These are phyloP conservation scores for Chalara sp. DNA, from an alignment of 2,329 filamentous ascomycete genomes.

Conservation along the genomic window DNA sequence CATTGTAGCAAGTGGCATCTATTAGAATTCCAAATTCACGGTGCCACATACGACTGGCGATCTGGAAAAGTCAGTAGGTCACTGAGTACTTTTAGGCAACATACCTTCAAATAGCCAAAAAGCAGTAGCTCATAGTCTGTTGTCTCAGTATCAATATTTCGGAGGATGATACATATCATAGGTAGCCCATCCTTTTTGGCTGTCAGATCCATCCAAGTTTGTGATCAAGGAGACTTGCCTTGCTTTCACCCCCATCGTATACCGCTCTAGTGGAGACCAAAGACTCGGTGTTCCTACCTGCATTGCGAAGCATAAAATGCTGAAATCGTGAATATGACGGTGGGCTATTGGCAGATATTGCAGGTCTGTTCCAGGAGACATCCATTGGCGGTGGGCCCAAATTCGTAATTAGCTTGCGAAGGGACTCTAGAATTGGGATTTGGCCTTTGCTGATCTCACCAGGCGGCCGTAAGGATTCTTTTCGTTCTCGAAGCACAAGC, in stretches of 20 bases:
- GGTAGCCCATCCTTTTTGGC: constrained; percentile 54
- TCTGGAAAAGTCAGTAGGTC: constrained; percentile 32
- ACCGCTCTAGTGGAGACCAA: constrained; percentile 58
- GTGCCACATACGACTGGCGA: constrained; percentile 64
- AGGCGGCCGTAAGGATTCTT: constrained; percentile 48
- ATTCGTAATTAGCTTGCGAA: constrained; percentile 57
- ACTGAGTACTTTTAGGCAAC: constrained; percentile 4
- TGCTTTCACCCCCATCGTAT: constrained; percentile 66
- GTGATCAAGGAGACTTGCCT: constrained; percentile 32
- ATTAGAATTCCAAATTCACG: constrained; percentile 61
- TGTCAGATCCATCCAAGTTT: neutral
- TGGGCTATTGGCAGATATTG: constrained; percentile 56
- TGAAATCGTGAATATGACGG: constrained; percentile 63
- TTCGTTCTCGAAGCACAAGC: constrained; percentile 51
- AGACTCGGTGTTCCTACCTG: constrained; percentile 57
- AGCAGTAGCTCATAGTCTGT: constrained; percentile 60
- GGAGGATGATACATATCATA: constrained; percentile 62
- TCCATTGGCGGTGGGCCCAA: constrained; percentile 61
- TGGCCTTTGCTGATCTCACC: constrained; percentile 44
- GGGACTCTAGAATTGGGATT: constrained; percentile 51
- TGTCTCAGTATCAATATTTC: constrained; percentile 58
- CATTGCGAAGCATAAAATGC: constrained; percentile 66
- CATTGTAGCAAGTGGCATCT: constrained; percentile 64
- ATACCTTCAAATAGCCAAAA: constrained; percentile 61
- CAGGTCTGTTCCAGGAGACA: constrained; percentile 62